Base-by-base conservation (phyloP, 208 protist genomes). In the Lotmaria passim region DNA sequence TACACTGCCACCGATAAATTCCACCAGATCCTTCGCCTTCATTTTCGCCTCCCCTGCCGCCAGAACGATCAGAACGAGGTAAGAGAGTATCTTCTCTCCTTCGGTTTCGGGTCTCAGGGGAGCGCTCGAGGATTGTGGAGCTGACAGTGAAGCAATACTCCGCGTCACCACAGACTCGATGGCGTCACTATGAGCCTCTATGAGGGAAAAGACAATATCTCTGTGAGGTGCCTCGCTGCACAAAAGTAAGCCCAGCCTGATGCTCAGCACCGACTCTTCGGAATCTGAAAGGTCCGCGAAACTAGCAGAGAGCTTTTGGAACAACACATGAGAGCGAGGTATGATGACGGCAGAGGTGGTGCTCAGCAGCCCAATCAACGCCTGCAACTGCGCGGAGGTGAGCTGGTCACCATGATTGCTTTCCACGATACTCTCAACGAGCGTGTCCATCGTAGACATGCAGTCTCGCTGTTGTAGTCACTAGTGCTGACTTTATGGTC, bases 321-420 rank as follows among this genome's bases (percentile, higher is more conserved):
- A 66, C 14, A 77, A 38, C 17, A 47, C 26, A 31, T 77, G 71
- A 6, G 41, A 24, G 19, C 53, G 41, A 12, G 62, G 36, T 31
- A 71, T 46, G 3, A 26, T 34, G 28, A 19, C 19, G 26, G 24
- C 14, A 28, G 71, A 36, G 7, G 55, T 61, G n/a, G 57, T 28
- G 10, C 43, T 46, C 24, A 41, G 36, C 7, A 77, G 44, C 14
- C 71, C 71, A 8, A 77, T 48, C 15, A 77, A 47, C 21, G 71
- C 71, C 39, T 77, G 63, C 36, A 77, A 38, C 57, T 77, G 71
- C 30, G 26, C 63, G 7, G 62, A 21, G 19, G 71, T 71, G 48
- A 77, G 71, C 26, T 24, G 19, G n/a, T 51, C 63, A 10, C 38
- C 28, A 12, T 43, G 39, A 47, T 71, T 19, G n/a, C 71, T 67